Evolutionary conservation across 352 stramenopile species (phyloP), one percentile per base, ranked within the genome.

Genomic region (Pythium pyrilobum): DNA sequence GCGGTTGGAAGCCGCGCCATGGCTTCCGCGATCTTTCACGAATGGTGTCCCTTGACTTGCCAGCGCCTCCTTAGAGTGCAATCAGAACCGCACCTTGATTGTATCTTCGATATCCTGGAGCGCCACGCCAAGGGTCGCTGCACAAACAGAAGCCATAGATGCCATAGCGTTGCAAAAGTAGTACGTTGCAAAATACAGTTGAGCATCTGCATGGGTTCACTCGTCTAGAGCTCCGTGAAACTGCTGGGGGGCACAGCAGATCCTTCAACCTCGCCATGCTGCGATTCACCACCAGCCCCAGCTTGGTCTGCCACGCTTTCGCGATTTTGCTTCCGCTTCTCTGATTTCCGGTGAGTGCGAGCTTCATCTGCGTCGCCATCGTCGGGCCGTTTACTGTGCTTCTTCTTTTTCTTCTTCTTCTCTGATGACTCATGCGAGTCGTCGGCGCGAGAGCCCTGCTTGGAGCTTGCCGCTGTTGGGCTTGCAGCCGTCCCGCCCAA

Each of bases 321-420:
- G 43, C 37, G 33, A 45, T 55, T 56, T 5, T 48, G 38, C 23
- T 29, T n/a, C 36, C 48, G 34, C 28, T 59, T 58, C 9, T 49
- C 49, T 2, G 39, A 32, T 21, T 53, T 62, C 23, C 31, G 28
- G 11, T 21, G 32, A 23, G 13, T 31, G 8, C 34, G 13, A 4
- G 18, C 18, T 21, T 48, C 46, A n/a, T 29, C 40, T 13, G 11
- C 34, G 3, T 56, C 44, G 8, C 21, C 44, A 6, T 39, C 37
- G 3, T 56, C 49, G 1, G 25, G n/a, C 13, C 13, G 16, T 21
- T 56, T 66, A 38, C 54, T 66, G 2, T 29, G 32, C 21, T 48
- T 44, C 25, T 59, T 61, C 29, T 66, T 61, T 21, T 66, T 57
- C 46, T 66, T 59, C 39, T 66, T 57, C 20, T 28, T 36, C 12